phyloP scores from a whole-genome alignment of 2,329 filamentous ascomycete genomes.

The Pezicula rhizophila region DNA sequence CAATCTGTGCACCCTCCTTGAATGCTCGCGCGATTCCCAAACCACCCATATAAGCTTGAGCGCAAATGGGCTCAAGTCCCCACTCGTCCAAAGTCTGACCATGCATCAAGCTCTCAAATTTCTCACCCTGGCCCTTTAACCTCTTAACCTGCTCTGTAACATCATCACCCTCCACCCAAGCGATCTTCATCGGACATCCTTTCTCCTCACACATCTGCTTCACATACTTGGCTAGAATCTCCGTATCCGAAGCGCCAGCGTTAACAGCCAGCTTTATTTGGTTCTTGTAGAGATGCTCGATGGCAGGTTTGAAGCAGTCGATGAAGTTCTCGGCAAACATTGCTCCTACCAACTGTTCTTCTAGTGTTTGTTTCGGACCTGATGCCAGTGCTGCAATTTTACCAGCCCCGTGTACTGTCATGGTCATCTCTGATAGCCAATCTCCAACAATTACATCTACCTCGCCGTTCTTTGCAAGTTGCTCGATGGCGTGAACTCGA shows the following conservation, averaged over 20 bases:
- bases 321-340: conserved; percentile 6
- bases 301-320: conserved; percentile 8
- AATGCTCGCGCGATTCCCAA: conserved; percentile 33
- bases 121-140: conserved; percentile 26
- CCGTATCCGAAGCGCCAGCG: conserved; percentile 44
- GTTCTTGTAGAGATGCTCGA: conserved; percentile 39
- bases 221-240: conserved; percentile 32
- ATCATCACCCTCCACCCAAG: conserved; percentile 39
- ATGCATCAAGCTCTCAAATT: conserved; percentile 30
- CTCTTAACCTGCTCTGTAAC: conserved; percentile 29
- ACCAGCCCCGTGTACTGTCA: conserved; percentile 11
- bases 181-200: conserved; percentile 29
- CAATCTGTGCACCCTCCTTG: conserved; percentile 34
- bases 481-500: conserved; percentile 1
- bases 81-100: conserved; percentile 12
- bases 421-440: conserved; percentile 34
- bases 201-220: conserved; percentile 2
- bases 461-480: background rate
- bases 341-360: background rate
- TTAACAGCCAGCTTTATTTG: conserved; percentile 45
- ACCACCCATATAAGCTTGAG: conserved; percentile 28
- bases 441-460: conserved; percentile 44
- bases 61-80: conserved; percentile 15
- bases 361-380: background rate
- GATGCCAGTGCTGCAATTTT: background rate